A percentile compares a stretch with the other conserved stretches of the same genome.
These are phyloP conservation scores for Zopfochytrium polystomum DNA, from an alignment of 371 early-diverging fungal species.

Conservation along the genomic window DNA sequence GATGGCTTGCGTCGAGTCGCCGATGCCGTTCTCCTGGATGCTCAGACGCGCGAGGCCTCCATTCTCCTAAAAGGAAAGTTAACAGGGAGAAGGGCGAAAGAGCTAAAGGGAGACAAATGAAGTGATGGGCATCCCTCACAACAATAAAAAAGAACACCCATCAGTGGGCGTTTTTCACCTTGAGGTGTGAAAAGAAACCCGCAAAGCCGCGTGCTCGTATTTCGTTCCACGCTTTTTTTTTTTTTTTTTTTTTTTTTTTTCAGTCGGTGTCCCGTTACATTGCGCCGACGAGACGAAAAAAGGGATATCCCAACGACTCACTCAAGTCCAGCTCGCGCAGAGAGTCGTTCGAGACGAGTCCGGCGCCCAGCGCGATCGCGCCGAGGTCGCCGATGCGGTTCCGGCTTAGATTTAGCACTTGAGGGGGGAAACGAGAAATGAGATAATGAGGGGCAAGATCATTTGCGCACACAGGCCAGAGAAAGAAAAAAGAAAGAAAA, in stretches of 20 bases:
- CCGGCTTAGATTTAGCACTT: conserved; percentile 45
- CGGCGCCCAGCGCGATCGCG: conserved; percentile 43
- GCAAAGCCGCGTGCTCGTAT: conserved; percentile 29
- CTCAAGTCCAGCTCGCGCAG: conserved; percentile 46
- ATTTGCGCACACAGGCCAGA: neutral
- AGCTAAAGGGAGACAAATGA: neutral
- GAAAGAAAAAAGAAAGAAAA: neutral
- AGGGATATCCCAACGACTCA: too few relatives aligned
- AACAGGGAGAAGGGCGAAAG: neutral
- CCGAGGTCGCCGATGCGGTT: conserved; percentile 50
- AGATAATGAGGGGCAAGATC: too few relatives aligned
- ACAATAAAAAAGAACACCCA: neutral
- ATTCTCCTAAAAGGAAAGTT: conserved; percentile 30
- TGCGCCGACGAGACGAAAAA: too few relatives aligned
- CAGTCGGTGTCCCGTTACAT: too few relatives aligned
- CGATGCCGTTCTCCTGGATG: conserved; percentile 42
- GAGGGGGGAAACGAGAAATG: neutral
- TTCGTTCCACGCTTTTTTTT: conserved; percentile 44
- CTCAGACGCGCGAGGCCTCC: conserved; percentile 20
- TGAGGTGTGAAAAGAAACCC: conserved; percentile 35
- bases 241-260: too few relatives aligned
- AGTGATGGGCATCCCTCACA: neutral
- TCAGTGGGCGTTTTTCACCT: conserved; percentile 17
- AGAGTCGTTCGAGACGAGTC: conserved; percentile 36
- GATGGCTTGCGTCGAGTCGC: conserved; percentile 34